Conservation (phyloP, 2,329 filamentous ascomycete species). For the Colletotrichum cuscutae region DNA sequence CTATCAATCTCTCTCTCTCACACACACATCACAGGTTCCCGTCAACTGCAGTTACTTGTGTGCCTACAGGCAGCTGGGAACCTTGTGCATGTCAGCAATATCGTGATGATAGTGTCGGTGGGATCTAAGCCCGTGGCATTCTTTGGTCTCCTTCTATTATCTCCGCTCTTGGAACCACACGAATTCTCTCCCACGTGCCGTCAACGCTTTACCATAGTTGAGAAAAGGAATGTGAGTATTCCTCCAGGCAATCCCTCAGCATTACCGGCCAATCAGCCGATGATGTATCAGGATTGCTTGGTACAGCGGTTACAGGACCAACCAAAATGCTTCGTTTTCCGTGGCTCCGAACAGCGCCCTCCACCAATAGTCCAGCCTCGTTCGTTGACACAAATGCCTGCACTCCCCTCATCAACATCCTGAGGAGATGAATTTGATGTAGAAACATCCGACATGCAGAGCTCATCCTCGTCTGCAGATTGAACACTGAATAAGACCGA, state of each 20-base stretch:
- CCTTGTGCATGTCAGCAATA: no score
- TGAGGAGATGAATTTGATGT: not conserved
- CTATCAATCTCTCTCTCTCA: no score
- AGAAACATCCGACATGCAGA: not conserved
- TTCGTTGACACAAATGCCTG: not conserved
- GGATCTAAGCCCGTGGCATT: not conserved
- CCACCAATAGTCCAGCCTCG: not conserved
- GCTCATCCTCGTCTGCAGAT: not conserved
- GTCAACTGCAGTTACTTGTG: no score
- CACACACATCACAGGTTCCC: no score
- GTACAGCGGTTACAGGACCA: constrained; percentile 17
- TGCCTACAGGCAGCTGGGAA: no score
- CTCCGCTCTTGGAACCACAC: not conserved
- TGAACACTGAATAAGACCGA: not conserved
- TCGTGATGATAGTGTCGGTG: not conserved
- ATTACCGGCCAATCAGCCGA: not conserved
- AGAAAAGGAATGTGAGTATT: not conserved
- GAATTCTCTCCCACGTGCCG: not conserved
- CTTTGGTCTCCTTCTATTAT: not conserved
- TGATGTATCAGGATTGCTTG: not conserved
- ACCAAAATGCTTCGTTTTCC: constrained; percentile 1
- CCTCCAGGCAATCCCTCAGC: not conserved
- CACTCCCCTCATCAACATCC: not conserved
- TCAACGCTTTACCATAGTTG: not conserved
- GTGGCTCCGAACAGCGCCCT: not conserved